Conservation (phyloP, 1,284 basidiomycete genomes). For the Pholiota adiposa region DNA sequence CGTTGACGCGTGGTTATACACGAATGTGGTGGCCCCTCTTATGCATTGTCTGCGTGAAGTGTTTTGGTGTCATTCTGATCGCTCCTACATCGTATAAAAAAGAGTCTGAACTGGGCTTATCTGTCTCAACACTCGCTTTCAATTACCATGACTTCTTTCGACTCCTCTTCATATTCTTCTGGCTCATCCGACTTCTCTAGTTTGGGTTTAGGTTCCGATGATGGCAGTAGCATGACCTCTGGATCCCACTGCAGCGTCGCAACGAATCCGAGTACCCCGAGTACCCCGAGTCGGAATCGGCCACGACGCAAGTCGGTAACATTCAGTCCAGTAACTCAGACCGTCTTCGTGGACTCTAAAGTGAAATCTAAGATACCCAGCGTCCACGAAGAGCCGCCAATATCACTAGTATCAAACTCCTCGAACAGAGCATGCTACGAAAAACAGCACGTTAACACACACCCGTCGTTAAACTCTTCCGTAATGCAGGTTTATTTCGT, state of each 20-base stretch:
- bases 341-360: neutral
- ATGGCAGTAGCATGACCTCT: too few relatives aligned
- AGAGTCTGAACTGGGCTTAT: neutral
- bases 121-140: neutral
- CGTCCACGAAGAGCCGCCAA: neutral
- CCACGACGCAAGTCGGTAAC: conserved; percentile 13
- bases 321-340: conserved; percentile 3
- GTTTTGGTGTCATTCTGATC: neutral
- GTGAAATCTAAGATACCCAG: neutral
- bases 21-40: neutral
- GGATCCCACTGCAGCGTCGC: neutral
- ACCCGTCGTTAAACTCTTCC: neutral
- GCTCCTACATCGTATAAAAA: neutral
- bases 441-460: neutral
- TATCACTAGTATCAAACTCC: neutral
- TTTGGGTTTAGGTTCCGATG: too few relatives aligned
- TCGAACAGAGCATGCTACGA: neutral
- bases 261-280: neutral
- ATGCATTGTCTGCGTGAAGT: neutral
- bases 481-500: too few relatives aligned
- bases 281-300: neutral
- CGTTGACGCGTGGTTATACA: neutral
- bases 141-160: neutral
- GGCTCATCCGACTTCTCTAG: neutral
- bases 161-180: neutral